These are phyloP conservation scores for Corynascus novoguineensis DNA, from an alignment of 495 filamentous ascomycete species.

Conservation along the genomic window DNA sequence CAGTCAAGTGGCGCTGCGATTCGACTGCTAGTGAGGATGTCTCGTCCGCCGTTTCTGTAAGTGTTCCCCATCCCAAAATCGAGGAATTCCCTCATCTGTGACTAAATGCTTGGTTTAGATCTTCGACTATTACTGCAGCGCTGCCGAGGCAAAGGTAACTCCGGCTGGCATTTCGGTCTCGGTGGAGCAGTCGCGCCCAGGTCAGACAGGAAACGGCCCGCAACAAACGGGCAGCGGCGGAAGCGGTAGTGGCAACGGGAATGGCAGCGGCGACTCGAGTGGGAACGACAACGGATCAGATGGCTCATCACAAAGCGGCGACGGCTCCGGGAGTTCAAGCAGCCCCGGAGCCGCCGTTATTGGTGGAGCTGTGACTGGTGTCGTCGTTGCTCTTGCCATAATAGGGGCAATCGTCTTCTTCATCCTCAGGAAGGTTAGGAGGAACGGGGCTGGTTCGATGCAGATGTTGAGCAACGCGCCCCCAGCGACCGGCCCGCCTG, in stretches of 20 bases:
- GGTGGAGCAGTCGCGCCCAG: conserved; percentile 18
- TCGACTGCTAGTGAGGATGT: conserved; percentile 43
- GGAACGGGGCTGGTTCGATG: conserved; percentile 7
- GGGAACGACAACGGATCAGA: not conserved
- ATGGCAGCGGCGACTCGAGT: not conserved
- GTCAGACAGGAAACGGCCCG: conserved; percentile 6
- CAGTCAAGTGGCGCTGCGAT: conserved; percentile 38
- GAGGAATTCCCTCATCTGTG: not conserved
- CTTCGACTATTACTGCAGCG: conserved; percentile 45
- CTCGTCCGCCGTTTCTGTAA: conserved; percentile 34
- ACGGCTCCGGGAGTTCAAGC: conserved; percentile 1
- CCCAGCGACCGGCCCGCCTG: not conserved
- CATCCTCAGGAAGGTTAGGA: conserved; percentile 18
- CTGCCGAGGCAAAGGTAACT: conserved; percentile 35
- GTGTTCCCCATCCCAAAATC: not conserved
- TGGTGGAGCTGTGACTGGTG: conserved; percentile 36
- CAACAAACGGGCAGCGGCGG: conserved; percentile 17
- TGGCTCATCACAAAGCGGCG: not conserved
- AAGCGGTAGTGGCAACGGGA: conserved; percentile 1
- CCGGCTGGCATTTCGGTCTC: conserved; percentile 37
- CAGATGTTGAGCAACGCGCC: conserved; percentile 6
- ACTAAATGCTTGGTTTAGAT: conserved; percentile 19
- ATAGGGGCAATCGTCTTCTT: conserved; percentile 35
- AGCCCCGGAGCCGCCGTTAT: conserved; percentile 28
- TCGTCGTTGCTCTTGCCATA: conserved; percentile 29